These are phyloP conservation scores for Neurospora cerealis DNA, from an alignment of 495 filamentous ascomycete genomes.

Conservation along the genomic window DNA sequence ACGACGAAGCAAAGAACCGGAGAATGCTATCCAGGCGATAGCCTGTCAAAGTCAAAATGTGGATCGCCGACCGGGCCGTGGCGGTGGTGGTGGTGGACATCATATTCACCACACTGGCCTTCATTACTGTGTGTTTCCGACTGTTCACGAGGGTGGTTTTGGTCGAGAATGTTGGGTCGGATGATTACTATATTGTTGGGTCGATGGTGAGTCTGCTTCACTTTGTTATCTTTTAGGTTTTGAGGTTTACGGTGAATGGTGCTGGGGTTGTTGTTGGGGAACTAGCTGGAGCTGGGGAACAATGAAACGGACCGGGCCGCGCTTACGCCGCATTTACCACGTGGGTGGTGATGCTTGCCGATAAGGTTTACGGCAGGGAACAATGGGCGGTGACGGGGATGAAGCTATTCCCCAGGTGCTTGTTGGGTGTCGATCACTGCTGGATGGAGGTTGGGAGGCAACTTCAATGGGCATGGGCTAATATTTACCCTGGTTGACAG, in stretches of 20 bases:
- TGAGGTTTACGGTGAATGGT: not conserved
- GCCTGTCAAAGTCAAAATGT: slow-evolving; percentile 1
- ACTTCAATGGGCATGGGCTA: not conserved
- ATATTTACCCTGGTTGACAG: slow-evolving; percentile 1
- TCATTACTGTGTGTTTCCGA: slow-evolving; percentile 10
- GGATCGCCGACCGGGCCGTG: slow-evolving; percentile 7
- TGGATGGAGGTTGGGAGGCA: not conserved
- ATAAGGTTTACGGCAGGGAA: not conserved
- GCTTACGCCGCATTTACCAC: not conserved
- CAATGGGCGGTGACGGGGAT: not conserved
- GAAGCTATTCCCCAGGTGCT: not conserved
- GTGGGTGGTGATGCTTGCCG: not conserved
- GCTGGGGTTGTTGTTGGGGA: not conserved
- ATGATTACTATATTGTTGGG: slow-evolving; percentile 11
- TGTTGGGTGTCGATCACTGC: slow-evolving; percentile 5
- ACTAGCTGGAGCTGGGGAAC: not conserved
- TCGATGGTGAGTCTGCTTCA: slow-evolving; percentile 7
- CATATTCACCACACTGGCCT: slow-evolving; percentile 15
- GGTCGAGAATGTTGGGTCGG: slow-evolving; percentile 11
- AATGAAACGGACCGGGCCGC: not conserved
- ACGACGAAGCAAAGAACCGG: not conserved
- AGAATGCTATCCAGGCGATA: not conserved
- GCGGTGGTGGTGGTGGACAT: slow-evolving; percentile 9
- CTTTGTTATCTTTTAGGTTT: rapidly evolving
- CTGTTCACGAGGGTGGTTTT: slow-evolving; percentile 10